phyloP scores from a whole-genome alignment of 352 stramenopile species.

The Phytophthora uliginosa region DNA sequence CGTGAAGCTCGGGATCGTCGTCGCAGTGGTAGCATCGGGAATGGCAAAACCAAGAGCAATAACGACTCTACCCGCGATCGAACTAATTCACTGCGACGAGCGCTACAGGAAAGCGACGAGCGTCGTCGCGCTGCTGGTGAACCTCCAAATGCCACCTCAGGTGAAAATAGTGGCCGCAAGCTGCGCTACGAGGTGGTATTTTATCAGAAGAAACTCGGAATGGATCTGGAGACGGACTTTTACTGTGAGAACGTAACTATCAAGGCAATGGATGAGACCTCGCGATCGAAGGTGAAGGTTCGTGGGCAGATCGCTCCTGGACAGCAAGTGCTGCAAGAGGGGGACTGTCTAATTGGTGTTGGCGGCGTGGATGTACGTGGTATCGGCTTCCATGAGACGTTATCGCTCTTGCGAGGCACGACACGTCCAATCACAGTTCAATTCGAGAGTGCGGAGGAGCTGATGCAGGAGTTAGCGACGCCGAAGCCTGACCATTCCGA shows the following conservation, averaged over 20 bases:
- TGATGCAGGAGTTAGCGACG: constrained; percentile 44
- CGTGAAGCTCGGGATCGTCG: constrained; percentile 77
- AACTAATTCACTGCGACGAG: constrained; percentile 74
- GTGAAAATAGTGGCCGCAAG: constrained; percentile 52
- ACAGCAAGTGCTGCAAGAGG: constrained; percentile 80
- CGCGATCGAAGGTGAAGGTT: constrained; percentile 62
- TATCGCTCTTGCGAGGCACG: constrained; percentile 82
- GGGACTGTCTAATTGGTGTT: constrained; percentile 78
- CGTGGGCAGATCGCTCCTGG: constrained; percentile 62
- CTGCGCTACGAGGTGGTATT: constrained; percentile 88
- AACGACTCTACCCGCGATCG: constrained; percentile 74
- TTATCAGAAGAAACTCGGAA: constrained; percentile 82
- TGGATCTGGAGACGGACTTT: constrained; percentile 92
- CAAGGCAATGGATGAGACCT: constrained; percentile 74
- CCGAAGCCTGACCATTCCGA: constrained; percentile 23
- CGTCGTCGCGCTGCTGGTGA: constrained; percentile 51
- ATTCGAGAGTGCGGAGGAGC: constrained; percentile 87
- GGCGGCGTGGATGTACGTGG: constrained; percentile 86
- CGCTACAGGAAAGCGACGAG: constrained; percentile 76
- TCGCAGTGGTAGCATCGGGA: constrained; percentile 43
- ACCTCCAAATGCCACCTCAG: constrained; percentile 20
- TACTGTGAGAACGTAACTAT: constrained; percentile 92
- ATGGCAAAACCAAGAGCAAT: constrained; percentile 42
- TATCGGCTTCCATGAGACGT: constrained; percentile 88
- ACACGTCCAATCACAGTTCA: constrained; percentile 77